Percentiles rank a stretch among this genome's conserved stretches.
Evolutionary conservation across 768 basidiomycete species (phyloP).

Genomic region (Pleurotus salmoneostramineus): DNA sequence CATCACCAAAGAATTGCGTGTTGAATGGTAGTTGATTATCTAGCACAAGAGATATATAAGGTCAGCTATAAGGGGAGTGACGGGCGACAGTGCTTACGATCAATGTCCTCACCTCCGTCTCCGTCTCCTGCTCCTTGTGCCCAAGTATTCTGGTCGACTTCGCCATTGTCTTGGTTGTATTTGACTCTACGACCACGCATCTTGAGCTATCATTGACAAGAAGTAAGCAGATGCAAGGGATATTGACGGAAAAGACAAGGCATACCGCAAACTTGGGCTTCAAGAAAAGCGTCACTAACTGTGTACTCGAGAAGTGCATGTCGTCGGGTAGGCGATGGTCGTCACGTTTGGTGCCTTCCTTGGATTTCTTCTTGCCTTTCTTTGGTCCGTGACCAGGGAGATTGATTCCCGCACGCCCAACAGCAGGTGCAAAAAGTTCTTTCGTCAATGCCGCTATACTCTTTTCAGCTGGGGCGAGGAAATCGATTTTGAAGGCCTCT

Average conservation of each 20-base stretch:
- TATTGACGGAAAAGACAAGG: conserved; percentile 12
- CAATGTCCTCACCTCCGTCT: conserved; percentile 59
- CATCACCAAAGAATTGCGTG: conserved; percentile 97
- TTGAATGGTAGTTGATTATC: conserved; percentile 70
- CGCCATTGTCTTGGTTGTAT: conserved; percentile 70
- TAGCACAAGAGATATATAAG: no score
- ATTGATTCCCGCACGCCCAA: conserved; percentile 66
- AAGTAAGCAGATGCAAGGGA: background rate
- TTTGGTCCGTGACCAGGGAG: conserved; percentile 51
- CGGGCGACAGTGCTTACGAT: conserved; percentile 39
- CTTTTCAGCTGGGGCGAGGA: conserved; percentile 56
- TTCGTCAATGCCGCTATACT: conserved; percentile 58
- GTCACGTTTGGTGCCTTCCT: conserved; percentile 58
- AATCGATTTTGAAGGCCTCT: conserved; percentile 81
- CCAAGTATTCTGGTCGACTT: conserved; percentile 97
- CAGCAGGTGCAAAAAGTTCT: conserved; percentile 75
- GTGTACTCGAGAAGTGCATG: conserved; percentile 92
- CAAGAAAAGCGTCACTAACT: conserved; percentile 88
- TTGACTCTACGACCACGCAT: conserved; percentile 75
- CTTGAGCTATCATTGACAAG: conserved; percentile 53
- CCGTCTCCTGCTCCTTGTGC: conserved; percentile 89
- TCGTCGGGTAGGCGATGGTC: conserved; percentile 89
- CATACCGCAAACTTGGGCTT: conserved; percentile 94
- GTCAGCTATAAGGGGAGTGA: no score
- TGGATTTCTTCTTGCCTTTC: conserved; percentile 45